phyloP scores from a whole-genome alignment of 164 flowering plant genomes.

The Dillenia turbinata region DNA sequence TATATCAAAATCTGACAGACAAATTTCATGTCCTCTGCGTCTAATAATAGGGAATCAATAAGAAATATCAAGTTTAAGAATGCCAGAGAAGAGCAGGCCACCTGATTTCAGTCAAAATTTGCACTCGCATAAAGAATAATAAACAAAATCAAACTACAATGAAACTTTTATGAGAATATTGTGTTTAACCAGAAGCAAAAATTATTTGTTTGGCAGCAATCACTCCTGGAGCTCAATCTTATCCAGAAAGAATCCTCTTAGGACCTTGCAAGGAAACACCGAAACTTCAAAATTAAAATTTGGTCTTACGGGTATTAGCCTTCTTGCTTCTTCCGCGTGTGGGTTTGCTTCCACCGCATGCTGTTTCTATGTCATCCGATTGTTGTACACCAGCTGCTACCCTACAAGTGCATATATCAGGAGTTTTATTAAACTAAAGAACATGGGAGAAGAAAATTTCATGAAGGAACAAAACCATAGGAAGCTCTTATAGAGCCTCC shows the following conservation, averaged over 20 bases:
- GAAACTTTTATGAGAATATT: too few relatives aligned
- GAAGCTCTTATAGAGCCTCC: not conserved
- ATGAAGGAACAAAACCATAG: not conserved
- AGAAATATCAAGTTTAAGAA: too few relatives aligned
- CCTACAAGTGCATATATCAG: slow-evolving; percentile 38
- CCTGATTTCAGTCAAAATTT: too few relatives aligned
- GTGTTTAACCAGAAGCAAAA: too few relatives aligned
- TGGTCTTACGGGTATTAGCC: slow-evolving; percentile 36
- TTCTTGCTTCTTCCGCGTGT: slow-evolving; percentile 20
- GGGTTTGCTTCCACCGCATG: slow-evolving; percentile 28
- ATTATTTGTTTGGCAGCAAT: too few relatives aligned
- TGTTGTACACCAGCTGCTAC: slow-evolving; percentile 25
- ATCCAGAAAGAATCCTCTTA: not conserved
- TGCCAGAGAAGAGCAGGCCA: too few relatives aligned
- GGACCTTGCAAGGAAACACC: slow-evolving; percentile 1
- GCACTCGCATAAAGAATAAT: too few relatives aligned
- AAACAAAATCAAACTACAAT: too few relatives aligned
- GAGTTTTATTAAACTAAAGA: slow-evolving; percentile 11
- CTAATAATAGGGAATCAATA: too few relatives aligned
- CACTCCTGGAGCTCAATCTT: not conserved
- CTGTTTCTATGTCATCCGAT: slow-evolving; percentile 30
- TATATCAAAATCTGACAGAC: too few relatives aligned
- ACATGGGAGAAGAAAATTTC: not conserved
- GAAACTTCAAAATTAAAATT: slow-evolving; percentile 9
- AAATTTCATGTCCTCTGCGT: too few relatives aligned